Evolutionary conservation across 2,329 filamentous ascomycete genomes (phyloP).

Genomic region (Talaromyces funiculosus): DNA sequence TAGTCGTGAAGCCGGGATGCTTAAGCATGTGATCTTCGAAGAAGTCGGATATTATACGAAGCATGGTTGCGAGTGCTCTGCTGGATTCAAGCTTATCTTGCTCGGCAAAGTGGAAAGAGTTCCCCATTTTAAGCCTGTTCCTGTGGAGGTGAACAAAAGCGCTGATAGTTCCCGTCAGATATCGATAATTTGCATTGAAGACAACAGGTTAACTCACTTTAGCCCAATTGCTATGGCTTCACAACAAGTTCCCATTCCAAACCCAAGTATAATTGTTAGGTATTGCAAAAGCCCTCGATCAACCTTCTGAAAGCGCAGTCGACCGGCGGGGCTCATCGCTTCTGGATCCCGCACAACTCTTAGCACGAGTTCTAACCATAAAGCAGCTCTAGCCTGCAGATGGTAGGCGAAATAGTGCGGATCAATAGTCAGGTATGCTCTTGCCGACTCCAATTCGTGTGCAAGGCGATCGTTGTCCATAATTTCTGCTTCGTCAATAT

Average conservation of each 20-base stretch:
- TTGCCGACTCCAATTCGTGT: background rate
- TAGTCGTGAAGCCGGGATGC: background rate
- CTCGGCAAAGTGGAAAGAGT: background rate
- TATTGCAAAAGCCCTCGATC: constrained; percentile 6
- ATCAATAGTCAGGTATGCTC: background rate
- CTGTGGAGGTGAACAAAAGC: constrained; percentile 8
- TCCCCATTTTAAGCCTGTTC: background rate
- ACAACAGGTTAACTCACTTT: constrained; percentile 2
- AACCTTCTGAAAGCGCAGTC: background rate
- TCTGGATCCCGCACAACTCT: background rate
- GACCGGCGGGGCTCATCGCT: background rate
- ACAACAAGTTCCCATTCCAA: constrained; percentile 6
- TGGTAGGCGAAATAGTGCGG: constrained; percentile 3
- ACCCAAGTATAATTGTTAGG: background rate
- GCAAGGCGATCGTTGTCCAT: constrained; percentile 4
- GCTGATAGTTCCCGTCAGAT: background rate
- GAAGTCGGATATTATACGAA: constrained; percentile 5
- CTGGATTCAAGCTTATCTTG: constrained; percentile 7
- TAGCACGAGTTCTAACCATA: constrained; percentile 8
- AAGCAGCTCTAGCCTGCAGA: constrained; percentile 11
- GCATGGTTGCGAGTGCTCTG: constrained; percentile 9
- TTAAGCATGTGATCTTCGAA: background rate
- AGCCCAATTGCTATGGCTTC: constrained; percentile 11
- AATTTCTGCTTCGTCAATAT: background rate
- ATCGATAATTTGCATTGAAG: background rate